These are phyloP conservation scores for Lolium rigidum DNA, from an alignment of 176 grass and related monocot genomes.

Conservation along the genomic window DNA sequence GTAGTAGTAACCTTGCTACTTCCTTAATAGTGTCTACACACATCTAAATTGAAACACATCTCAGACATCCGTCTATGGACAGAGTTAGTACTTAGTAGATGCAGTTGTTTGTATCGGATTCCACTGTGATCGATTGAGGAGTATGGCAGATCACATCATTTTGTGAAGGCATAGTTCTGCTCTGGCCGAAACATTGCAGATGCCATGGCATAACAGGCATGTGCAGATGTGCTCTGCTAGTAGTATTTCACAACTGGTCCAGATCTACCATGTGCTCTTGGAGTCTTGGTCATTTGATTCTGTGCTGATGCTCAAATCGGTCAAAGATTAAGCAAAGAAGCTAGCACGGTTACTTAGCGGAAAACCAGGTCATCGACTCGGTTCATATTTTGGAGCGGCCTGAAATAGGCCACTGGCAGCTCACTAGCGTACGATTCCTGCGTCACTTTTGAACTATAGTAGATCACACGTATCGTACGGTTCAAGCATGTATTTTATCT, in stretches of 20 bases:
- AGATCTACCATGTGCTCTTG: slow-evolving; percentile 36
- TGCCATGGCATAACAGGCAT: background rate
- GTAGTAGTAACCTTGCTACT: background rate
- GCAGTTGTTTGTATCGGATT: background rate
- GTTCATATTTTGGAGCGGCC: slow-evolving; percentile 7
- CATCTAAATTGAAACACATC: too few species aligned
- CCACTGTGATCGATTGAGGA: background rate
- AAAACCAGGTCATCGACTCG: background rate
- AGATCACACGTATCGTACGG: background rate
- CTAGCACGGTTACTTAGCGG: too few species aligned
- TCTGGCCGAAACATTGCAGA: slow-evolving; percentile 14
- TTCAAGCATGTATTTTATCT: background rate
- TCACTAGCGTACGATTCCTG: slow-evolving; percentile 28
- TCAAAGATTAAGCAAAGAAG: background rate
- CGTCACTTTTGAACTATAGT: background rate
- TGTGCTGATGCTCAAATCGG: background rate
- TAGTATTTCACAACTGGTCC: background rate
- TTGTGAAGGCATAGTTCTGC: background rate
- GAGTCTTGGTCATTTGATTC: background rate
- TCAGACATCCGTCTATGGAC: too few species aligned
- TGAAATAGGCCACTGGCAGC: background rate
- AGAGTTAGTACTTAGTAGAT: background rate
- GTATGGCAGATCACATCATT: background rate
- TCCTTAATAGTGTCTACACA: too few species aligned
- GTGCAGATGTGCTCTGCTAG: background rate